These are phyloP conservation scores for Irpex rosettiformis DNA, from an alignment of 1,284 basidiomycete species.

Conservation along the genomic window DNA sequence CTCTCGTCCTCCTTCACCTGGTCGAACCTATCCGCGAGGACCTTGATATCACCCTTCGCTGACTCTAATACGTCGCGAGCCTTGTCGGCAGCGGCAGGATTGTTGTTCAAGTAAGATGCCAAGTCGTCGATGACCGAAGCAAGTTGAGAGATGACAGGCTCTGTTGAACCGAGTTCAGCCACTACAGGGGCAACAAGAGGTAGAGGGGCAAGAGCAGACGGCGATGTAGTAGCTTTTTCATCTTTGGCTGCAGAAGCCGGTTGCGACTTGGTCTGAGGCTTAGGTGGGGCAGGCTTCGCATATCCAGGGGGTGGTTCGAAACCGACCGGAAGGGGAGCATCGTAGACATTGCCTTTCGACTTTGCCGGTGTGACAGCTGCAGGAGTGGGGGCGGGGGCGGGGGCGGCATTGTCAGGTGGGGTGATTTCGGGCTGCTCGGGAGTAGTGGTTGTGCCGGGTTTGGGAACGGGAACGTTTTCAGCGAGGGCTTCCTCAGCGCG, in stretches of 20 bases:
- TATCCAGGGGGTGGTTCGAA: conserved; percentile 91
- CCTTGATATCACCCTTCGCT: conserved; percentile 82
- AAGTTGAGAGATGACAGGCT: conserved; percentile 90
- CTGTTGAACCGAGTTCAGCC: conserved; percentile 66
- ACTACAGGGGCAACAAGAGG: conserved; percentile 85
- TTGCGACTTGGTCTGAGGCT: conserved; percentile 26
- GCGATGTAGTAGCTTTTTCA: conserved; percentile 19
- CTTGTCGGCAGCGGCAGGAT: conserved; percentile 65
- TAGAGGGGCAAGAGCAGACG: conserved; percentile 42
- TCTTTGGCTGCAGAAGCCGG: conserved; percentile 16
- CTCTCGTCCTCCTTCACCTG: conserved; percentile 83
- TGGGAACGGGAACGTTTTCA: conserved; percentile 34
- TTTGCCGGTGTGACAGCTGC: conserved; percentile 24
- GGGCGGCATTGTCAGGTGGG: conserved; percentile 23
- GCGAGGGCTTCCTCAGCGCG: conserved; percentile 69
- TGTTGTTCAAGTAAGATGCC: conserved; percentile 76
- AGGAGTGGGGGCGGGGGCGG: not conserved
- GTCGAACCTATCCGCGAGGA: conserved; percentile 77
- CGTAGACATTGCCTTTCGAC: conserved; percentile 52
- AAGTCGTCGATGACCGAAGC: conserved; percentile 94
- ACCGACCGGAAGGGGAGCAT: conserved; percentile 78
- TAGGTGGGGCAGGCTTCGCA: conserved; percentile 50
- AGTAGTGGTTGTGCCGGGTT: conserved; percentile 32
- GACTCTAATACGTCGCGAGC: conserved; percentile 69
- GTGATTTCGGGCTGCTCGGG: conserved; percentile 29